Evolutionary conservation across 805 yeast species (phyloP).

Genomic region (Millerozyma miso): DNA sequence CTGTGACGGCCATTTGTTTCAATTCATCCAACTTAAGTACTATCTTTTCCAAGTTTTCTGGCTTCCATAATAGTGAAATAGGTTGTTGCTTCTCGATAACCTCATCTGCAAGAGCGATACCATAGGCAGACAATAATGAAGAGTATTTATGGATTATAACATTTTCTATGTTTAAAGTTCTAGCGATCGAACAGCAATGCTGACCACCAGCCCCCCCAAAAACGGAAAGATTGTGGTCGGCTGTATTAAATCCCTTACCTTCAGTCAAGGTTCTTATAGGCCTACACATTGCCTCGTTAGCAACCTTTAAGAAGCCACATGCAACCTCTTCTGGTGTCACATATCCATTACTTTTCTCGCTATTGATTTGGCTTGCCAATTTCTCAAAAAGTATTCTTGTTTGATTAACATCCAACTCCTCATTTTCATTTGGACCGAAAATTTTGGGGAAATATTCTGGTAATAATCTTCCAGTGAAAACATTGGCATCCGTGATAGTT

Average conservation of each 20-base stretch:
- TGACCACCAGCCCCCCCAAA: slow-evolving; percentile 97
- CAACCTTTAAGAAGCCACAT: slow-evolving; percentile 74
- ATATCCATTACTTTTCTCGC: not conserved
- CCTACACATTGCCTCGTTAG: slow-evolving; percentile 86
- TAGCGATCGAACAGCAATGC: slow-evolving; percentile 76
- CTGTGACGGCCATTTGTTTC: slow-evolving; percentile 10
- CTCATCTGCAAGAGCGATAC: slow-evolving; percentile 83
- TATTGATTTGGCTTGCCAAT: slow-evolving; percentile 1
- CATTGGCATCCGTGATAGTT: slow-evolving; percentile 38
- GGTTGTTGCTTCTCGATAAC: slow-evolving; percentile 78
- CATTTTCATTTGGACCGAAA: slow-evolving; percentile 34
- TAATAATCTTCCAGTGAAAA: slow-evolving; percentile 30
- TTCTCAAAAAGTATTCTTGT: slow-evolving; percentile 1
- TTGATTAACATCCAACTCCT: slow-evolving; percentile 12
- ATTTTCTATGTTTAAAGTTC: slow-evolving; percentile 59
- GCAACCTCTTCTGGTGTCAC: slow-evolving; percentile 60
- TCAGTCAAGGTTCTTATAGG: slow-evolving; percentile 84
- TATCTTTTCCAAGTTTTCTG: slow-evolving; percentile 12
- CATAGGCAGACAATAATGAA: slow-evolving; percentile 81
- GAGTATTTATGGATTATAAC: slow-evolving; percentile 78
- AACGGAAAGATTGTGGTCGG: slow-evolving; percentile 68
- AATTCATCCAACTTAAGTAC: slow-evolving; percentile 11
- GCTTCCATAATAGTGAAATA: slow-evolving; percentile 41
- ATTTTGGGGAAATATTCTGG: slow-evolving; percentile 36
- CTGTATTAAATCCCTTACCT: slow-evolving; percentile 68